Percentiles rank a stretch among this genome's conserved stretches.
phyloP scores from a whole-genome alignment of 192 early-diverging fungal genomes.

The Backusella tarrabulga region DNA sequence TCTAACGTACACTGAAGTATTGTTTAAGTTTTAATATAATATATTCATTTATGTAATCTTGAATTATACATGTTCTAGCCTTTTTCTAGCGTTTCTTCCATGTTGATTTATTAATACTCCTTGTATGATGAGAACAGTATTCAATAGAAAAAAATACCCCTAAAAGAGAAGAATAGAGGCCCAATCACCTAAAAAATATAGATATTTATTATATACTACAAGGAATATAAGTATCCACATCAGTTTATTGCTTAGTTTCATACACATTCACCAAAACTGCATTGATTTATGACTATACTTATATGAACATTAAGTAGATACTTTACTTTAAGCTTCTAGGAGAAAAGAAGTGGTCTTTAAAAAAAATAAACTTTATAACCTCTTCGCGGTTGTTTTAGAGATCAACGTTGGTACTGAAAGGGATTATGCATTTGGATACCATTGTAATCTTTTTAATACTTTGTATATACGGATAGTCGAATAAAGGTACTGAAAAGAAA shows the following conservation, averaged over 20 bases:
- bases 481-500: neutral
- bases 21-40: neutral
- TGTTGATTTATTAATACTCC: neutral
- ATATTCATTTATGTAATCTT: neutral
- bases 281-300: neutral
- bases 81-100: neutral
- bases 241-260: too few relatives aligned
- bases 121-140: neutral
- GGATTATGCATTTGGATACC: too few relatives aligned
- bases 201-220: too few relatives aligned
- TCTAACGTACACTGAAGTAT: too few relatives aligned
- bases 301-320: neutral
- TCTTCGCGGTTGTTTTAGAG: too few relatives aligned
- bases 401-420: too few relatives aligned
- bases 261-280: neutral
- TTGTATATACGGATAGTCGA: neutral
- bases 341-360: too few relatives aligned
- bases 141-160: neutral
- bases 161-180: neutral
- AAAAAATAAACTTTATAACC: too few relatives aligned
- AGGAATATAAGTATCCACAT: too few relatives aligned
- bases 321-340: too few relatives aligned
- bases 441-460: neutral
- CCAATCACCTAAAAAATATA: neutral
- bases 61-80: neutral